A percentile compares a stretch with the other conserved stretches of the same genome.
phyloP scores from a whole-genome alignment of 2,329 filamentous ascomycete species.

The Lasiodiplodia hormozganensis region DNA sequence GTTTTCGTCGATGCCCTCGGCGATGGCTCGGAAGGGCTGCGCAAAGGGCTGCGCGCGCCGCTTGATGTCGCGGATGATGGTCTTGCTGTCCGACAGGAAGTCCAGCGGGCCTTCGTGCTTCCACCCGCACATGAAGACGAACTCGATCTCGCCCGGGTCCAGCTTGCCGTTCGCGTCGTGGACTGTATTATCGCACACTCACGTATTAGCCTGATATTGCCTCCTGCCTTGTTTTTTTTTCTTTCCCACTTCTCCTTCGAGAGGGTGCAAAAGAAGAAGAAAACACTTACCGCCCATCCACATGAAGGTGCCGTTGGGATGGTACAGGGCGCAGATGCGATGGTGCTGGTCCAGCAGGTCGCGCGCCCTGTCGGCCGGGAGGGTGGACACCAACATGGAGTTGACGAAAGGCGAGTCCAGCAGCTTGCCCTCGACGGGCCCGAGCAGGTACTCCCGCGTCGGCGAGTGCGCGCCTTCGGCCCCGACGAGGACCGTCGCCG shows the following conservation, averaged over 20 bases:
- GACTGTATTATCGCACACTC: neutral
- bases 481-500: slow-evolving; percentile 44
- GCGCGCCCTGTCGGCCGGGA: slow-evolving; percentile 51
- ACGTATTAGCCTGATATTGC: neutral
- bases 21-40: slow-evolving; percentile 49
- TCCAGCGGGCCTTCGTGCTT: slow-evolving; percentile 43
- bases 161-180: slow-evolving; percentile 39
- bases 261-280: slow-evolving; percentile 37
- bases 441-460: slow-evolving; percentile 35
- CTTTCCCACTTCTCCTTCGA: neutral
- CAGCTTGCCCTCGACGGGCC: slow-evolving; percentile 38
- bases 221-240: neutral
- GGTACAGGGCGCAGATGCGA: slow-evolving; percentile 51
- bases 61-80: slow-evolving; percentile 42
- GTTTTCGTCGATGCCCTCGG: slow-evolving; percentile 44
- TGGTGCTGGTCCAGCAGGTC: slow-evolving; percentile 54
- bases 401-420: slow-evolving; percentile 53
- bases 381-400: slow-evolving; percentile 54
- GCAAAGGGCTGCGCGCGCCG: slow-evolving; percentile 47
- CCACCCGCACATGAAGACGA: slow-evolving; percentile 60
- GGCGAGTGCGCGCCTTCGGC: slow-evolving; percentile 42
- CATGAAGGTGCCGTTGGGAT: slow-evolving; percentile 53
- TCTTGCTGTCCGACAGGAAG: neutral
- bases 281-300: slow-evolving; percentile 35
- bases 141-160: slow-evolving; percentile 52